Percentiles rank a stretch among this genome's conserved stretches.
Evolutionary conservation across 2,329 filamentous ascomycete genomes (phyloP).

Genomic region (Cytospora piceicola): DNA sequence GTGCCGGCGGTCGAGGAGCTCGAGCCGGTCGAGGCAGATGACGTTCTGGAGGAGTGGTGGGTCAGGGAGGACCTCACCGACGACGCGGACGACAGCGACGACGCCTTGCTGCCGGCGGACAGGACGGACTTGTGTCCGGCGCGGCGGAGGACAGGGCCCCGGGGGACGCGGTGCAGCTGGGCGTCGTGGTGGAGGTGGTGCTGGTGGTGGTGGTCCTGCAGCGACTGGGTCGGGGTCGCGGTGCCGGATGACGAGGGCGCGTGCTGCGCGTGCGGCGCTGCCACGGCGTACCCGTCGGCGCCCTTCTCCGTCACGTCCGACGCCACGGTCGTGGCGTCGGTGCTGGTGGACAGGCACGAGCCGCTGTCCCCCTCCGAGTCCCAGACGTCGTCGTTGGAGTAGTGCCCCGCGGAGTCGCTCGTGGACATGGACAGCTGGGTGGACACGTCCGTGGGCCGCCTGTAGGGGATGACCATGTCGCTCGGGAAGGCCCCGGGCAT

Average conservation of each 20-base stretch:
- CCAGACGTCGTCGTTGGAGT: conserved; percentile 24
- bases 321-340: conserved; percentile 29
- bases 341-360: conserved; percentile 30
- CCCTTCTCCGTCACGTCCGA: conserved; percentile 31
- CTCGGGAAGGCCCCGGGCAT: conserved; percentile 25
- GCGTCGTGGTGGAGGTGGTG: conserved; percentile 9
- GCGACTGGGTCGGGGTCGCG: conserved; percentile 16
- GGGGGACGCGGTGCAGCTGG: neutral
- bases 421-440: conserved; percentile 26
- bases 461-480: conserved; percentile 25
- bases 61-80: conserved; percentile 11
- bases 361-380: conserved; percentile 30
- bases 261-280: conserved; percentile 7
- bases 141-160: conserved; percentile 23
- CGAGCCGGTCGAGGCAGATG: neutral
- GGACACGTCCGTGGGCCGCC: conserved; percentile 27
- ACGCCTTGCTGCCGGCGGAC: conserved; percentile 18
- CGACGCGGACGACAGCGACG: conserved; percentile 3
- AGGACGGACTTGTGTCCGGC: conserved; percentile 19
- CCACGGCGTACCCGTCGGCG: conserved; percentile 22
- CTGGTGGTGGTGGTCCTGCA: conserved; percentile 7
- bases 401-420: conserved; percentile 22
- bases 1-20: conserved; percentile 10
- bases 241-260: conserved; percentile 7
- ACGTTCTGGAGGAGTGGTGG: conserved; percentile 16